Evolutionary conservation across 78 protist genomes (phyloP), one percentile per base, ranked within the genome.

Genomic region (Mantamonas sphyraenae): DNA sequence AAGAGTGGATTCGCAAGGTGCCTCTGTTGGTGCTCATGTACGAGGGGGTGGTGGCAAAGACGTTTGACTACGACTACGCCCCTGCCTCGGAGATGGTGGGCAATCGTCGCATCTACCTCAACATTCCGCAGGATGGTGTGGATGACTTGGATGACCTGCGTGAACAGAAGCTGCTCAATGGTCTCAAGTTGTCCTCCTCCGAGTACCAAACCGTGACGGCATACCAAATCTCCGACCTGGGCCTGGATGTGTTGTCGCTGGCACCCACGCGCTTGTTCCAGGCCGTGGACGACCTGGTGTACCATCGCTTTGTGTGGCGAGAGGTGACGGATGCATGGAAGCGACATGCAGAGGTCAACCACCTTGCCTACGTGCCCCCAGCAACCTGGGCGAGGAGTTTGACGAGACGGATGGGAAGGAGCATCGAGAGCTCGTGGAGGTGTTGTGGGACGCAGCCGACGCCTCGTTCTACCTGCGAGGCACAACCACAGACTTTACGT

Each of bases 1-100:
- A 71, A 8, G 34, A n/a, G 26, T 71, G 76, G 76, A 71, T 71
- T n/a, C 64, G 76, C 1, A 28, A 31, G 24, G 26, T 35, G n/a
- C 76, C 76, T 19, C 39, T 71, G 39, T 9, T 61, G 10, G 76
- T 71, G 30, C 28, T 71, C 68, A 61, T 71, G 30, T 71, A 71
- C 55, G 76, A 71, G 42, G 53, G 64, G 2, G 60, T 61, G 68
- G 37, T 42, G 17, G 33, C 61, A 10, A 67, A 58, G 1, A 30
- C 35, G 30, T 33, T 71, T 26, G 76, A 71, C 58, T 61, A 33
- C 24, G 76, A 71, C 55, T 71, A 71, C 9, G 76, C 76, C 0
- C 76, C 76, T 2, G 39, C 17, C 9, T 60, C 68, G 3, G 56
- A 37, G 35, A 2, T 47, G 3, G 57, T 71, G 17, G 19, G 56